These are phyloP conservation scores for Elsinoe necatrix DNA, from an alignment of 2,329 filamentous ascomycete genomes.

Conservation along the genomic window DNA sequence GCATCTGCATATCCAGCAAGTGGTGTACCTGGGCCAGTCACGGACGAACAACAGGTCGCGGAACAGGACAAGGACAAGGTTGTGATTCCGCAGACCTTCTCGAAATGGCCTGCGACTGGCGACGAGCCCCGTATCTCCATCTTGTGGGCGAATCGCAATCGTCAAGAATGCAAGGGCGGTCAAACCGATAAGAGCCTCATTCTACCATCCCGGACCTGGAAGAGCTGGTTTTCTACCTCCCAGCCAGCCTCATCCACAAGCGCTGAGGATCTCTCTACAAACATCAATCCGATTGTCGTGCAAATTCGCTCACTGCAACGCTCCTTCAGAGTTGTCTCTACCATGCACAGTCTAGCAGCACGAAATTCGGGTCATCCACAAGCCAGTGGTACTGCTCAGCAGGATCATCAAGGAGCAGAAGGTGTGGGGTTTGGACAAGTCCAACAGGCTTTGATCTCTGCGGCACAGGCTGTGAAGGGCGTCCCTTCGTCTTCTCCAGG, in stretches of 20 bases:
- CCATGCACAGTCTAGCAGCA: neutral
- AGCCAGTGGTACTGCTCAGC: constrained; percentile 39
- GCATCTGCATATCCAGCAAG: neutral
- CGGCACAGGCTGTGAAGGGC: neutral
- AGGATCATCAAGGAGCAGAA: neutral
- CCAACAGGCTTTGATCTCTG: no score
- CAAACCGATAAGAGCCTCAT: constrained; percentile 39
- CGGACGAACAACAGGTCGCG: neutral
- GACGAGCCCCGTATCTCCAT: constrained; percentile 51
- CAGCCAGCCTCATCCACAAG: neutral
- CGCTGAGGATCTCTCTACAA: neutral
- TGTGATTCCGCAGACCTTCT: neutral
- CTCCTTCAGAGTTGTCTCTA: neutral
- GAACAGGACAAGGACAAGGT: neutral
- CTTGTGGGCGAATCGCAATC: constrained; percentile 69
- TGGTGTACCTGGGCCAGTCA: neutral
- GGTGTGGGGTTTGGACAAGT: neutral
- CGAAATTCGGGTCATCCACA: constrained; percentile 41
- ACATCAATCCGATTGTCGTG: constrained; percentile 47
- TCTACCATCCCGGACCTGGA: constrained; percentile 1
- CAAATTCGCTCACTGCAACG: constrained; percentile 55
- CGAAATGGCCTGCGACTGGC: constrained; percentile 32
- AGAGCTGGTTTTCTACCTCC: neutral
- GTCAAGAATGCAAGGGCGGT: constrained; percentile 58
- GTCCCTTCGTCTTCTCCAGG: neutral